Base-by-base conservation (phyloP, 352 stramenopile species). In the Ophiocytium majus region DNA sequence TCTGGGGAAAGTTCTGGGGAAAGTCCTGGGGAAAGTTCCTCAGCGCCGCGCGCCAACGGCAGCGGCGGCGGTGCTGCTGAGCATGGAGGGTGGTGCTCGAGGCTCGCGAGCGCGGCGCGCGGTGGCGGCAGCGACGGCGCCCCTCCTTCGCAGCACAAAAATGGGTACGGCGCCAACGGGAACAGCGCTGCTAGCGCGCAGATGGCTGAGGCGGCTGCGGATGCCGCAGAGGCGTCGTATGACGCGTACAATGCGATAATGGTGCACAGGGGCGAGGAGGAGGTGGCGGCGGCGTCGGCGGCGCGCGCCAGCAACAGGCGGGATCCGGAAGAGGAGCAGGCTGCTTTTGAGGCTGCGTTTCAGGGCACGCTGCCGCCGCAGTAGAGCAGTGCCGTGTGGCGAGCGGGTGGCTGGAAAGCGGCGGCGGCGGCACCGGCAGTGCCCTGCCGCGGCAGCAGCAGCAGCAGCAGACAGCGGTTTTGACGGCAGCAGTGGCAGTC, bases 271-370 rank as follows among this genome's bases (percentile, higher is more conserved):
- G 75, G 50, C 5, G 50, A 81, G 37, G 10, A 28, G 23, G 75
- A 81, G n/a, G 50, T 14, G 14, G 75, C 1, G 23, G 31, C 19
- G 34, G 64, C 64, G 31, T 14, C 37, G n/a, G 36, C 36, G 37
- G 31, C 75, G 50, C 37, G 75, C n/a, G 75, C 75, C 32, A 81
- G 75, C 50, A 81, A 81, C 49, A 81, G 75, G 75, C 75, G 35
- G 1, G 75, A 81, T 81, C 10, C 75, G 9, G 75, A 28, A 50
- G 75, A 33, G 28, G 75, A 81, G 17, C 17, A 17, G 75, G 31
- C 75, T 1, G 75, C 75, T 5, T 81, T 81, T 36, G 75, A 81
- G 75, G 75, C 31, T 1, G 75, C 75, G 31, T 81, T 81, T 81
- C 5, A 57, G 43, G 43, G 43, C 43, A 57, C n/a, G n/a, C n/a